Base-by-base conservation (phyloP, 2,329 filamentous ascomycete species). In the Beauveria scarabaeidicola region DNA sequence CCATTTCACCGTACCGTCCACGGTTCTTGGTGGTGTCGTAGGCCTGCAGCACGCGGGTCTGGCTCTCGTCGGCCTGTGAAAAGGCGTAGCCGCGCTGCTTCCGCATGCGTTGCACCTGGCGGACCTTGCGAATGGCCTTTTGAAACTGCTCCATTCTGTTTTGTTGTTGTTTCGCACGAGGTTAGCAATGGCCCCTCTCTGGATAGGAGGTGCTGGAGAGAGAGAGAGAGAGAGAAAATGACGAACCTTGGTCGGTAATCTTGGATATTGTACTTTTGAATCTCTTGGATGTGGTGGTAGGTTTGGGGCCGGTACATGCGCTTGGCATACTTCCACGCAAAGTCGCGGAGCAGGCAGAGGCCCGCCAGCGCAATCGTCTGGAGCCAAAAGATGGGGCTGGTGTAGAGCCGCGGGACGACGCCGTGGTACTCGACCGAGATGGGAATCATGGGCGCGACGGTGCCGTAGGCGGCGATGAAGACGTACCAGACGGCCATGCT, bases 251-350 rank as follows among this genome's bases (percentile, higher is more conserved):
- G 94, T 70, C 94, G 82, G 75, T 99, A 99, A 77, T 99, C 94
- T 77, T 99, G 94, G 62, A 99, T 96, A 69, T 99, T 99, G 78
- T 97, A 99, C 77, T 99, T 99, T 74, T 99, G 94, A 67, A 99
- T 99, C 77, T 99, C 94, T 75, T 99, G 94, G 64, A 99, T 94
- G 73, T 99, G 94, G 68, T 99, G 94, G 70, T 99, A 99, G 47
- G 90, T 86, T 75, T 97, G 89, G 23, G 94, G 94, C 66, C 87
- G 88, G 77, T 97, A 99, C 91, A 99, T 97, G 65, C 94, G 84
- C 80, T 96, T 97, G 63, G 85, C 86, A 67, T 97, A 99, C 79
- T 99, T 99, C 92, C 93, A 99, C 3, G 88, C 86, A 73, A 96
- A 90, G 72, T 99, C 94, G 68, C 94, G 82, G 54, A 92, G 74